Evolutionary conservation across 2,329 filamentous ascomycete genomes (phyloP), one percentile per base, ranked within the genome.

Genomic region (Penicillium sp.): DNA sequence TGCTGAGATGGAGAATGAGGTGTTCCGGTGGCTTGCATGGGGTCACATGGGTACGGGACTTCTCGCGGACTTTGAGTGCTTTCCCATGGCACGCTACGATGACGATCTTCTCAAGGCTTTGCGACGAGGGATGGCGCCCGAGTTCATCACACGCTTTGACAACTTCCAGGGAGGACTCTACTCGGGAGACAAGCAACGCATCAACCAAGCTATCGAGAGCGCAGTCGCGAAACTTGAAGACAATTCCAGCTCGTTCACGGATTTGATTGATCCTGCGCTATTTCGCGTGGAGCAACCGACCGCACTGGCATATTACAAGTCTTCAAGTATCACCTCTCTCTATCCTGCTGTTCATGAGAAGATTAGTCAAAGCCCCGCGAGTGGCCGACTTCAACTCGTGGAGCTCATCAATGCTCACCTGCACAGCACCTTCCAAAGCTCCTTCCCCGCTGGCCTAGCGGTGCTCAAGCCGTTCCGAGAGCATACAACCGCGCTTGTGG

Each of bases 1-100:
- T n/a, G 64, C 76, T 0, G 73, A 72, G 1, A 68, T 93, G 50
- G 83, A 85, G 65, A 73, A 72, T 11, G 88, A 94, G 53, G 62
- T 96, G 29, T 83, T 88, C 75, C 78, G 86, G 54, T 96, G 90
- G 90, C 72, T 96, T 52, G 91, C 91, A 0, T 98, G 91, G 90
- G 88, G 88, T 46, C 84, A 85, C 50, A 93, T 95, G 88, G 85
- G 85, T 9, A 85, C 84, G 13, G 93, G 93, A 1, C 72, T 97
- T 33, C 76, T 97, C 41, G 78, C 85, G 12, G 84, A 91, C 64
- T 85, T 85, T 69, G 78, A 86, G n/a, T 78, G 89, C 26, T 77
- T 95, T 44, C 93, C 93, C 3, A 95, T 96, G 86, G 87, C 81
- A 0, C 66, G 81, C 13, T 80, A 83, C 56, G 81, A 90, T 51